Percentiles rank a stretch among this genome's conserved stretches.
Evolutionary conservation across 306 rosid genomes (phyloP).

Genomic region (Trichosanthes cucumerina): DNA sequence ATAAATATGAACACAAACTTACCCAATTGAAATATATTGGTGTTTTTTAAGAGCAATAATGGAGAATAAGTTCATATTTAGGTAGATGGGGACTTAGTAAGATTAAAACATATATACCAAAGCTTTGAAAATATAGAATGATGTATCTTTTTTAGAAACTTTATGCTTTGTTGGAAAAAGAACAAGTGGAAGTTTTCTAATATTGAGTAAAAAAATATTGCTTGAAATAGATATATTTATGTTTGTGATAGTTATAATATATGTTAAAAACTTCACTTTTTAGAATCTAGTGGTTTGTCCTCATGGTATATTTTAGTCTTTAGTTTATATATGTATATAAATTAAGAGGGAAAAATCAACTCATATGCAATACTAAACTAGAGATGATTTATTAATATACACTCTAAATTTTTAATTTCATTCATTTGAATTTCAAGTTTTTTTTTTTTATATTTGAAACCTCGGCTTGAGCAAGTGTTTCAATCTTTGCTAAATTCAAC

Average conservation of each 20-base stretch:
- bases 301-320: not conserved
- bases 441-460: no score
- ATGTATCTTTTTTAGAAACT: not conserved
- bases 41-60: not conserved
- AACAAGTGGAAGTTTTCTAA: not conserved
- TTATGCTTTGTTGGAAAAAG: not conserved
- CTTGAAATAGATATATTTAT: not conserved
- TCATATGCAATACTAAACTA: no score
- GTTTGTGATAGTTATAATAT: not conserved
- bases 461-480: no score
- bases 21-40: not conserved
- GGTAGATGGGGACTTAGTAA: not conserved
- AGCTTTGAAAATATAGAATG: not conserved
- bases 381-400: not conserved
- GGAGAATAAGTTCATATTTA: slow-evolving; percentile 5
- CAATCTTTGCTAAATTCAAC: no score
- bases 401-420: no score
- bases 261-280: not conserved
- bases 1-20: not conserved
- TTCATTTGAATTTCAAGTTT: no score
- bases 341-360: no score
- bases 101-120: not conserved
- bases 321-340: not conserved
- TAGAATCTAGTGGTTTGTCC: not conserved
- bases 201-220: not conserved